Evolutionary conservation across 2,329 filamentous ascomycete species (phyloP).

Genomic region (Westerdykella sp.): DNA sequence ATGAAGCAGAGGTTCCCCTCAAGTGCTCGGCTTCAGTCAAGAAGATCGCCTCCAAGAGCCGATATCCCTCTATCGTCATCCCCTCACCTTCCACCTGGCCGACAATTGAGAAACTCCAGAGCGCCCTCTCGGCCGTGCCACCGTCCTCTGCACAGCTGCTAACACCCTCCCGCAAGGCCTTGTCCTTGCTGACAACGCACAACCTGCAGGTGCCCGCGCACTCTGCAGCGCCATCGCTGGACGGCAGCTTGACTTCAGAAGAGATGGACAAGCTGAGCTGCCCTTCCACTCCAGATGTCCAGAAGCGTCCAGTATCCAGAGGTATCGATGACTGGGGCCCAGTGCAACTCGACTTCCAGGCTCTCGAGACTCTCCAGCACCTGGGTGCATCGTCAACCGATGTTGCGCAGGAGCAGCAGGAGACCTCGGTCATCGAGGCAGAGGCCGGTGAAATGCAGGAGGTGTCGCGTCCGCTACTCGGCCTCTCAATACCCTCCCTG

Average conservation of each 20-base stretch:
- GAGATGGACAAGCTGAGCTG: slow-evolving; percentile 78
- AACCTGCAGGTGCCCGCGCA: slow-evolving; percentile 61
- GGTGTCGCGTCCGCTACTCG: slow-evolving; percentile 46
- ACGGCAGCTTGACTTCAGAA: slow-evolving; percentile 83
- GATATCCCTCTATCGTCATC: slow-evolving; percentile 55
- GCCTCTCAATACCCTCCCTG: slow-evolving; percentile 21
- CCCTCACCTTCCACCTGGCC: slow-evolving; percentile 54
- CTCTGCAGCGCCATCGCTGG: slow-evolving; percentile 79
- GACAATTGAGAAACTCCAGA: slow-evolving; percentile 50
- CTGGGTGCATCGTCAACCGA: slow-evolving; percentile 43
- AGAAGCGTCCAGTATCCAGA: slow-evolving; percentile 39
- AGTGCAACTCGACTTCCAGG: slow-evolving; percentile 64
- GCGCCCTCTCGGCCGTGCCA: slow-evolving; percentile 50
- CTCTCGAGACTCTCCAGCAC: slow-evolving; percentile 72
- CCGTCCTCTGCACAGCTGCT: slow-evolving; percentile 50
- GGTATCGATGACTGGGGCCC: slow-evolving; percentile 58
- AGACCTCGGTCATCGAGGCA: slow-evolving; percentile 37
- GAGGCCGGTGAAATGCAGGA: slow-evolving; percentile 58
- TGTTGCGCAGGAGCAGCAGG: slow-evolving; percentile 8
- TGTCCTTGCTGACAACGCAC: slow-evolving; percentile 60
- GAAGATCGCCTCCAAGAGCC: slow-evolving; percentile 40
- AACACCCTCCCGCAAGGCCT: slow-evolving; percentile 67
- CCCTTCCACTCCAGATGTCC: slow-evolving; percentile 67
- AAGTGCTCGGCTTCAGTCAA: slow-evolving; percentile 49
- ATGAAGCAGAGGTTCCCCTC: slow-evolving; percentile 56